phyloP scores from a whole-genome alignment of 78 protist genomes.

The Monocercomonoides exilis region DNA sequence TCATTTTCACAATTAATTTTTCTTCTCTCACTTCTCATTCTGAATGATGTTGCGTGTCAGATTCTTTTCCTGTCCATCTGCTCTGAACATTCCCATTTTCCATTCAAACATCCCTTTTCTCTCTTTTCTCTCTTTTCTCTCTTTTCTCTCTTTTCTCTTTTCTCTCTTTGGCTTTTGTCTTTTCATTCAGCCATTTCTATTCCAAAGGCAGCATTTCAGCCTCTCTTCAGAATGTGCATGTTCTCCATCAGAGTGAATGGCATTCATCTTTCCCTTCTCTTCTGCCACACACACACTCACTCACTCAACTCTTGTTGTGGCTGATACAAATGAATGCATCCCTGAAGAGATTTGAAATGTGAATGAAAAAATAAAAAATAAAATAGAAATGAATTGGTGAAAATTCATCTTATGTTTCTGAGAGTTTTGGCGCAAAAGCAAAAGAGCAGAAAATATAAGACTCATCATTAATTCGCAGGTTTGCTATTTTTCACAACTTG shows the following conservation, averaged over 20 bases:
- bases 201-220: background rate
- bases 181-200: background rate
- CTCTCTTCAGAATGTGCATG: background rate
- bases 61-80: background rate
- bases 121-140: background rate
- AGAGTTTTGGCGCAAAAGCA: too few relatives aligned
- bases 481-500: too few relatives aligned
- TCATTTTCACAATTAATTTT: background rate
- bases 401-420: too few relatives aligned
- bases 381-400: too few relatives aligned
- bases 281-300: background rate
- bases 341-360: background rate
- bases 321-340: background rate
- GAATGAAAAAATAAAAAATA: too few relatives aligned
- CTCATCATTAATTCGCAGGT: too few relatives aligned
- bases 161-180: background rate
- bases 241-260: background rate
- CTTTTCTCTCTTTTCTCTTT: constrained; percentile 2
- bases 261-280: background rate
- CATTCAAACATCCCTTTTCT: background rate
- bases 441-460: too few relatives aligned
- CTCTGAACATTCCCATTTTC: background rate
- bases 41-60: background rate
- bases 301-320: background rate
- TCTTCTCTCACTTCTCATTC: background rate